Evolutionary conservation across 345 rosid species (phyloP), one percentile per base, ranked within the genome.

Genomic region (Aquilaria malaccensis): DNA sequence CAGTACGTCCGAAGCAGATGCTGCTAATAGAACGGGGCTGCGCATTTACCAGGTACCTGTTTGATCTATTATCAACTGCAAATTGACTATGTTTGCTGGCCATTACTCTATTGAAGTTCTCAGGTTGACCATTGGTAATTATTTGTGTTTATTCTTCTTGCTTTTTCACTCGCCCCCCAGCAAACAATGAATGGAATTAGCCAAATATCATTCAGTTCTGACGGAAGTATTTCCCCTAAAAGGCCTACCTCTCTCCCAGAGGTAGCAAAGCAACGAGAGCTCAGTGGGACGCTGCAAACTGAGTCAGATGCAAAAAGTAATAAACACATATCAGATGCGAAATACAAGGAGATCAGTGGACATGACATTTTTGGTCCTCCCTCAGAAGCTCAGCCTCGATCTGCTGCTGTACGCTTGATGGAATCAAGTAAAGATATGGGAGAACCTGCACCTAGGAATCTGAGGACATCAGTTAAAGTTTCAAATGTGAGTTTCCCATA

Each of bases 341-440:
- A 89, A 81, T 78, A 76, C 68, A 86, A 86, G 72, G 96, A 89
- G 81, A 89, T 89, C 9, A 89, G 91, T n/a, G 96, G 96, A 13
- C 91, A 86, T 53, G 76, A 86, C 72, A 86, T 89, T 68, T 89
- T 89, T 67, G 86, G 83, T 45, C 82, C 91, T 67, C 85, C 93
- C 65, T 67, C 85, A 2, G 91, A 89, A 80, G 86, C 78, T 51
- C 80, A 80, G 68, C 86, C 95, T 2, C 85, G 85, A 10, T 85
- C 95, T 1, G 77, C 89, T 67, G 80, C 84, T 65, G 68, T 68
- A 22, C 83, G 77, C 29, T 69, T 75, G 11, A 59, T 64, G 61
- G 92, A 81, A 75, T 72, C 87, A 33, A 74, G 70, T 65, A 81
- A 76, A 77, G 85, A 81, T 62, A 80, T 78, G 77, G 87, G 80